Evolutionary conservation across 1,139 yeast genomes (phyloP).

Genomic region (Yarrowia galli): DNA sequence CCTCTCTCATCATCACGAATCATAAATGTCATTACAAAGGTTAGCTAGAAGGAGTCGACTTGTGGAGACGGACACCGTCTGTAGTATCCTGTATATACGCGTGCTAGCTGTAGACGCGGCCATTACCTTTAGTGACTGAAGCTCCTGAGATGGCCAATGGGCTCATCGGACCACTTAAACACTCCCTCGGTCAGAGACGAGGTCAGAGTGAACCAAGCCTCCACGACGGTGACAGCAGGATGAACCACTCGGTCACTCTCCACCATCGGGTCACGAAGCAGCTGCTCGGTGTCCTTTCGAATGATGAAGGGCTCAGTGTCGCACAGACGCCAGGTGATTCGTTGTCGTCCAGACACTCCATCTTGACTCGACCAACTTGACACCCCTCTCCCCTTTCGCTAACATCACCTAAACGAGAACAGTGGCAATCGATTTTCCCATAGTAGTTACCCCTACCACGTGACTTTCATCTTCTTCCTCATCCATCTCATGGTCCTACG

Average conservation of each 20-base stretch:
- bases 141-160: slow-evolving; percentile 37
- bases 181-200: slow-evolving; percentile 31
- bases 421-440: too few relatives aligned
- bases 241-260: slow-evolving; percentile 48
- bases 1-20: too few relatives aligned
- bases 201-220: slow-evolving; percentile 45
- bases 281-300: slow-evolving; percentile 70
- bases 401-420: too few relatives aligned
- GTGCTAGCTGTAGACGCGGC: slow-evolving; percentile 31
- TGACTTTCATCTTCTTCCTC: too few relatives aligned
- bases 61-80: slow-evolving; percentile 10
- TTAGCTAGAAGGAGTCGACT: slow-evolving; percentile 5
- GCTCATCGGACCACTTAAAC: slow-evolving; percentile 35
- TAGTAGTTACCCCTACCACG: too few relatives aligned
- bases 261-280: slow-evolving; percentile 51
- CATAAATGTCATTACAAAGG: slow-evolving; percentile 32
- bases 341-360: slow-evolving; percentile 68
- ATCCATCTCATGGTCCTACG: too few relatives aligned
- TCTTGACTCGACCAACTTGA: too few relatives aligned
- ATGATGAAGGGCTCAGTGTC: slow-evolving; percentile 61
- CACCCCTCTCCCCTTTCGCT: too few relatives aligned
- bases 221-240: slow-evolving; percentile 49
- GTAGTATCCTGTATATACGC: slow-evolving; percentile 28
- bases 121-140: slow-evolving; percentile 31
- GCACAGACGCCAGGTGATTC: slow-evolving; percentile 81